A percentile compares a stretch with the other conserved stretches of the same genome.
Evolutionary conservation across 352 stramenopile genomes (phyloP).

Genomic region (Lagenidium giganteum): DNA sequence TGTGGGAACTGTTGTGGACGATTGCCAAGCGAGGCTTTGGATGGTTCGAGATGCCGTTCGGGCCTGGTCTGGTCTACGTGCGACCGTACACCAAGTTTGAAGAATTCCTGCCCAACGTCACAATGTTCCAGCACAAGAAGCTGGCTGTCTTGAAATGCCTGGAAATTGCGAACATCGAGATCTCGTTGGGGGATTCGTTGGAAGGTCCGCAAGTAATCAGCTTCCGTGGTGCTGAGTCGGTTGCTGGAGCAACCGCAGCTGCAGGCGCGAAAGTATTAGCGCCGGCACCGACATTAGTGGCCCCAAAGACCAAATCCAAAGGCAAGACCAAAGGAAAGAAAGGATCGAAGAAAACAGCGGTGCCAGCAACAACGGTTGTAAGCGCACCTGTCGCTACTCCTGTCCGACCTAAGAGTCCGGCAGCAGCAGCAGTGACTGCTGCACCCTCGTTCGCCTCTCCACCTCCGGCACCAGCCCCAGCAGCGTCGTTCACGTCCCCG

Average conservation of each 20-base stretch:
- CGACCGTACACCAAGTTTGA: constrained; percentile 53
- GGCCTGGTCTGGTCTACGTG: constrained; percentile 52
- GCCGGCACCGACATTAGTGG: too few relatives aligned
- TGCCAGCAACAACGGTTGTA: too few relatives aligned
- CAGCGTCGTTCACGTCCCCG: too few relatives aligned
- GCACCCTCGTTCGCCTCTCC: too few relatives aligned
- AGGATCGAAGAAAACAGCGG: too few relatives aligned
- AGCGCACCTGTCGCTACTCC: too few relatives aligned
- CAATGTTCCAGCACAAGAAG: constrained; percentile 63
- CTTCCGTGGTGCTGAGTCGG: too few relatives aligned
- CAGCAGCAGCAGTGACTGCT: too few relatives aligned
- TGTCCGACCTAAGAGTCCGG: too few relatives aligned
- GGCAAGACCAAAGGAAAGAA: constrained; percentile 10
- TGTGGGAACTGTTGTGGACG: constrained; percentile 51
- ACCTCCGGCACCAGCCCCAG: too few relatives aligned
- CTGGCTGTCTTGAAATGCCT: constrained; percentile 52
- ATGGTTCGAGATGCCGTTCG: constrained; percentile 56
- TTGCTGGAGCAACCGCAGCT: too few relatives aligned
- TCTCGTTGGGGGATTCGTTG: constrained; percentile 45
- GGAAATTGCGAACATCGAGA: constrained; percentile 28
- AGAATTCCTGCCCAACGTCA: constrained; percentile 53
- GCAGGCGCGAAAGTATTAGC: too few relatives aligned
- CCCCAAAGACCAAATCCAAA: constrained; percentile 10
- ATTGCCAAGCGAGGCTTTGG: constrained; percentile 39
- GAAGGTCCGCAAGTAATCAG: constrained; percentile 41